phyloP scores from a whole-genome alignment of 2,329 filamentous ascomycete species.

The Pochonia chlamydosporia region DNA sequence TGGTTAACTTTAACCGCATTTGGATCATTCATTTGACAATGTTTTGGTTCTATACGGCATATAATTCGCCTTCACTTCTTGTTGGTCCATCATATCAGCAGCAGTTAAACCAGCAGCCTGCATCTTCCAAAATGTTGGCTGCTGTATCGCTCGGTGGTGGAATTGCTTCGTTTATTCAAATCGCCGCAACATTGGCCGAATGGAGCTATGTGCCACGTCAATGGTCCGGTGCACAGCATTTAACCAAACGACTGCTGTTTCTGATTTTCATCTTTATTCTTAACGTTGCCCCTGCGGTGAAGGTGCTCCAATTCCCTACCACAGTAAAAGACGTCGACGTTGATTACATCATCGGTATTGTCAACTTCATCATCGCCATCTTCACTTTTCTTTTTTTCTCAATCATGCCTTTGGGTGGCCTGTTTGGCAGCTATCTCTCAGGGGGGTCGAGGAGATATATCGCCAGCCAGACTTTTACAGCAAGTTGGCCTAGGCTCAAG shows the following conservation, averaged over 20 bases:
- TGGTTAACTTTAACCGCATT: conserved; percentile 99
- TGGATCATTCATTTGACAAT: conserved; percentile 93
- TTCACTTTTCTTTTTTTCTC: conserved; percentile 91
- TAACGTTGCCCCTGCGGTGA: conserved; percentile 80
- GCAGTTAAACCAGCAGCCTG: conserved; percentile 71
- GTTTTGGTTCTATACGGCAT: conserved; percentile 97
- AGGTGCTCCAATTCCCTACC: conserved; percentile 65
- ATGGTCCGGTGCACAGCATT: conserved; percentile 95
- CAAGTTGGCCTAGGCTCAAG: conserved; percentile 78
- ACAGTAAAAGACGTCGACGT: conserved; percentile 28
- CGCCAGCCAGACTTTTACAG: conserved; percentile 96
- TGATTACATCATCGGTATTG: conserved; percentile 72
- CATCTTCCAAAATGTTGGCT: conserved; percentile 66
- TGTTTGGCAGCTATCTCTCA: conserved; percentile 94
- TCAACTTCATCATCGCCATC: conserved; percentile 87
- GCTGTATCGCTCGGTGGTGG: conserved; percentile 82
- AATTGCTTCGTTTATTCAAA: conserved; percentile 77
- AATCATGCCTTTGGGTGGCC: conserved; percentile 86
- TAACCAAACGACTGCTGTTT: conserved; percentile 86
- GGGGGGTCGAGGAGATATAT: conserved; percentile 91
- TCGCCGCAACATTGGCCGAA: conserved; percentile 79
- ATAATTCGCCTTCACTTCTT: conserved; percentile 83
- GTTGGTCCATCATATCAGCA: conserved; percentile 75
- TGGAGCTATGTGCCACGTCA: conserved; percentile 91
- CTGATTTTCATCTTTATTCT: conserved; percentile 71